Conservation (phyloP, 164 flowering plant species). For the Saururus chinensis region DNA sequence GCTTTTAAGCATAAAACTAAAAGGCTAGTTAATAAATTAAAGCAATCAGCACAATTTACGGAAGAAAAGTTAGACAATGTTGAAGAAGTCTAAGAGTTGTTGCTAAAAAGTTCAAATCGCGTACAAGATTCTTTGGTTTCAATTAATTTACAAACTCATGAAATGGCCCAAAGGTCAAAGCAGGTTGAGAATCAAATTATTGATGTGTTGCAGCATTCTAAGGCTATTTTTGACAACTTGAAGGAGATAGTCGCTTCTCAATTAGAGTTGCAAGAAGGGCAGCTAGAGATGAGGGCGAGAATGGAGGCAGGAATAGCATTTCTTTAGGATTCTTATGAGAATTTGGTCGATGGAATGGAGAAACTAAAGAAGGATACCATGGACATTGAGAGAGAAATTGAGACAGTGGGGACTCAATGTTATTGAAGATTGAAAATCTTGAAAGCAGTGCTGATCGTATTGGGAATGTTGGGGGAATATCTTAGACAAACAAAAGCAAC, state of each 20-base stretch:
- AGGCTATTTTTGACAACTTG: too few relatives aligned
- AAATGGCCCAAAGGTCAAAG: slow-evolving; percentile 36
- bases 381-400: slow-evolving; percentile 50
- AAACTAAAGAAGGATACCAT: slow-evolving; percentile 35
- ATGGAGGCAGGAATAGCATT: slow-evolving; percentile 42
- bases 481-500: slow-evolving; percentile 62
- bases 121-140: slow-evolving; percentile 41
- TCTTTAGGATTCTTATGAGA: slow-evolving; percentile 38
- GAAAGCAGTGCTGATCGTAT: slow-evolving; percentile 63
- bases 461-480: slow-evolving; percentile 39
- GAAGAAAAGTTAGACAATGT: slow-evolving; percentile 45
- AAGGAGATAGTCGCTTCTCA: too few relatives aligned
- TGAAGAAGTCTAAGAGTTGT: slow-evolving; percentile 32
- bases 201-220: slow-evolving; percentile 18
- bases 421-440: slow-evolving; percentile 40
- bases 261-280: too few relatives aligned
- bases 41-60: slow-evolving; percentile 38
- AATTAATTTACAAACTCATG: slow-evolving; percentile 32
- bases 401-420: slow-evolving; percentile 43
- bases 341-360: slow-evolving; percentile 39
- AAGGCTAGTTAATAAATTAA: slow-evolving; percentile 63
- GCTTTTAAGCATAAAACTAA: slow-evolving; percentile 56
- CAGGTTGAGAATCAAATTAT: slow-evolving; percentile 30
- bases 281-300: slow-evolving; percentile 14
- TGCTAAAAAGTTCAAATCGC: slow-evolving; percentile 34